Evolutionary conservation across 1,139 yeast species (phyloP).

Genomic region (Saccharomycopsis hybrid): DNA sequence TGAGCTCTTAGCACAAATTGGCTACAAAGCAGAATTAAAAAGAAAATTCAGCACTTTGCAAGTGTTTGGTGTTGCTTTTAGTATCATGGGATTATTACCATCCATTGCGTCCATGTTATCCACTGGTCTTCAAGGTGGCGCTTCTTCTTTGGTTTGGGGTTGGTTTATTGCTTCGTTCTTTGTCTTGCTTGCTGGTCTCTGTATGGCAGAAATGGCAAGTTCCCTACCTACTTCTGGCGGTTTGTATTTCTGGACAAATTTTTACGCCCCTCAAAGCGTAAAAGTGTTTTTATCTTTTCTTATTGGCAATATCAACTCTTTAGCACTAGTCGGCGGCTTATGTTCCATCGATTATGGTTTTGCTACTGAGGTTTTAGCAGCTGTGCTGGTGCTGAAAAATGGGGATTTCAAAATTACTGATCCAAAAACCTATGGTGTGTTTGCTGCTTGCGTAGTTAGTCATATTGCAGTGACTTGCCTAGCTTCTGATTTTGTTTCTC

Average conservation of each 20-base stretch:
- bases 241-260: constrained; percentile 50
- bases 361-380: constrained; percentile 46
- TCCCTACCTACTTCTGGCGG: constrained; percentile 72
- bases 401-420: constrained; percentile 43
- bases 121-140: constrained; percentile 38
- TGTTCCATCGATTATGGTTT: constrained; percentile 56
- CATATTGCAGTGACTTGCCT: constrained; percentile 43
- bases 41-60: constrained; percentile 41
- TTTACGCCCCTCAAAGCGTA: constrained; percentile 44
- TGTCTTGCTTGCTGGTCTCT: constrained; percentile 42
- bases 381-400: constrained; percentile 41
- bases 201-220: constrained; percentile 58
- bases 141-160: constrained; percentile 58
- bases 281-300: constrained; percentile 44
- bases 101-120: constrained; percentile 38
- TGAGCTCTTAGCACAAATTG: constrained; percentile 45
- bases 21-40: constrained; percentile 43
- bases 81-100: constrained; percentile 46
- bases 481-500: constrained; percentile 47
- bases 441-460: constrained; percentile 42
- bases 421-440: constrained; percentile 48
- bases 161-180: constrained; percentile 52
- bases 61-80: constrained; percentile 45
- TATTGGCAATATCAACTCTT: constrained; percentile 53
- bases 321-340: constrained; percentile 51